Conservation (phyloP, 2,329 filamentous ascomycete genomes). For the Colletotrichum sp. region DNA sequence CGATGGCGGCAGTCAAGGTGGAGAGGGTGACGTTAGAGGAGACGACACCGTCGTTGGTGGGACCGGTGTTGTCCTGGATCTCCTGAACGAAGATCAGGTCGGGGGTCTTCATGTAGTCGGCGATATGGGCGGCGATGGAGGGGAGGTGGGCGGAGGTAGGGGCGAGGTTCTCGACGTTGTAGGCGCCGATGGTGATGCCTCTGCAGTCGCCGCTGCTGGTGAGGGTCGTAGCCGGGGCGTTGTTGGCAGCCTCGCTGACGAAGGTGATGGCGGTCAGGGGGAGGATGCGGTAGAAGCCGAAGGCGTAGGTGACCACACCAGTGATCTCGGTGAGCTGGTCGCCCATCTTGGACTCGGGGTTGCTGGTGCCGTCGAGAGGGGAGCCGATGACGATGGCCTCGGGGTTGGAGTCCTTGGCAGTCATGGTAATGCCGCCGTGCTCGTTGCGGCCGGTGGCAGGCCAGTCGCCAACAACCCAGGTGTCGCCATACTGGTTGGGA, state of each 20-base stretch:
- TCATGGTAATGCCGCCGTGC: slow-evolving; percentile 69
- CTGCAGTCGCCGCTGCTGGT: slow-evolving; percentile 60
- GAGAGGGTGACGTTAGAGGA: slow-evolving; percentile 63
- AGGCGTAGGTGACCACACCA: slow-evolving; percentile 69
- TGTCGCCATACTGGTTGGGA: slow-evolving; percentile 70
- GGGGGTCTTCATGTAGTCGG: slow-evolving; percentile 65
- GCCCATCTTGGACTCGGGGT: slow-evolving; percentile 68
- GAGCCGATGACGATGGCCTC: slow-evolving; percentile 70
- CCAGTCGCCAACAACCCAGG: slow-evolving; percentile 73
- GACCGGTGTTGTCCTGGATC: slow-evolving; percentile 70
- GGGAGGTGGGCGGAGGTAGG: slow-evolving; percentile 60
- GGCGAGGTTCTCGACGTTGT: slow-evolving; percentile 74
- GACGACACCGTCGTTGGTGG: slow-evolving; percentile 62
- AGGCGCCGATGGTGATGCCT: slow-evolving; percentile 67
- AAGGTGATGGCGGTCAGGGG: slow-evolving; percentile 64
- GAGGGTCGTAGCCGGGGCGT: slow-evolving; percentile 58
- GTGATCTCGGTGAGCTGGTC: slow-evolving; percentile 70
- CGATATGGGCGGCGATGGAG: slow-evolving; percentile 69
- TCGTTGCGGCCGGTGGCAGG: slow-evolving; percentile 64
- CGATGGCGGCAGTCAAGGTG: slow-evolving; percentile 59
- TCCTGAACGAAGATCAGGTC: slow-evolving; percentile 74
- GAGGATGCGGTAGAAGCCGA: slow-evolving; percentile 73
- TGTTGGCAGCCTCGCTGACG: slow-evolving; percentile 46
- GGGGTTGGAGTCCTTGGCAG: slow-evolving; percentile 68
- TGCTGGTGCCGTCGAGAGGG: slow-evolving; percentile 69